Evolutionary conservation across 495 filamentous ascomycete genomes (phyloP).

Genomic region (Filosporella fistucella): DNA sequence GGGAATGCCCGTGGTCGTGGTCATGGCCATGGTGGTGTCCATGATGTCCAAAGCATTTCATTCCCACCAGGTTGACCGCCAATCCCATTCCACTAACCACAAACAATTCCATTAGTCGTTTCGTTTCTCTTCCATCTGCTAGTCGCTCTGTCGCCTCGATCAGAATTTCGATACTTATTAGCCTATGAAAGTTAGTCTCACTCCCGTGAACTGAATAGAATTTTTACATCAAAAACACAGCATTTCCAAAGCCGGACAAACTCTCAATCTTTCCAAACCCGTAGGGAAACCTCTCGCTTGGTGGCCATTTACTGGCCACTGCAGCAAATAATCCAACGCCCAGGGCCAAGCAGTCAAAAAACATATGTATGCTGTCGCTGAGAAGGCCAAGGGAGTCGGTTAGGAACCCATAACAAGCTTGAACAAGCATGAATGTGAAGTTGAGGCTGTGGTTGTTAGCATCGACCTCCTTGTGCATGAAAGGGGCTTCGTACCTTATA

Average conservation of each 20-base stretch:
- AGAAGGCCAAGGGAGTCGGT: slow-evolving; percentile 92
- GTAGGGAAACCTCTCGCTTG: slow-evolving; percentile 82
- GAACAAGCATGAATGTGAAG: slow-evolving; percentile 90
- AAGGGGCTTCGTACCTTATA: slow-evolving; percentile 59
- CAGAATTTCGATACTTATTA: slow-evolving; percentile 95
- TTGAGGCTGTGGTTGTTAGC: slow-evolving; percentile 63
- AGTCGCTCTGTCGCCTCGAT: slow-evolving; percentile 90
- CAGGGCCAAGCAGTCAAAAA: slow-evolving; percentile 95
- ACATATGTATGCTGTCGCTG: slow-evolving; percentile 99
- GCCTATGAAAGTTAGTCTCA: slow-evolving; percentile 43
- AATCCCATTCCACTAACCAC: slow-evolving; percentile 82
- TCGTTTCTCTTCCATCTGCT: slow-evolving; percentile 73
- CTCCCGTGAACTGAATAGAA: background rate
- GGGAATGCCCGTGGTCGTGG: slow-evolving; percentile 40
- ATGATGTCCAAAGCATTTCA: slow-evolving; percentile 76
- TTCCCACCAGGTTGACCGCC: slow-evolving; percentile 85
- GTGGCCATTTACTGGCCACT: slow-evolving; percentile 96
- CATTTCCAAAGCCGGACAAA: slow-evolving; percentile 93
- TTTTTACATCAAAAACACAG: slow-evolving; percentile 85
- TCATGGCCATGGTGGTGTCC: slow-evolving; percentile 67
- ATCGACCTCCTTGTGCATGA: background rate
- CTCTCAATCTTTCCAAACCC: slow-evolving; percentile 97
- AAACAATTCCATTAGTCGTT: slow-evolving; percentile 80
- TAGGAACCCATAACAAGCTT: slow-evolving; percentile 87
- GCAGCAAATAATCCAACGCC: slow-evolving; percentile 90